Evolutionary conservation across 495 filamentous ascomycete genomes (phyloP), one percentile per base, ranked within the genome.

Genomic region (Trichocladium uniseriatum): DNA sequence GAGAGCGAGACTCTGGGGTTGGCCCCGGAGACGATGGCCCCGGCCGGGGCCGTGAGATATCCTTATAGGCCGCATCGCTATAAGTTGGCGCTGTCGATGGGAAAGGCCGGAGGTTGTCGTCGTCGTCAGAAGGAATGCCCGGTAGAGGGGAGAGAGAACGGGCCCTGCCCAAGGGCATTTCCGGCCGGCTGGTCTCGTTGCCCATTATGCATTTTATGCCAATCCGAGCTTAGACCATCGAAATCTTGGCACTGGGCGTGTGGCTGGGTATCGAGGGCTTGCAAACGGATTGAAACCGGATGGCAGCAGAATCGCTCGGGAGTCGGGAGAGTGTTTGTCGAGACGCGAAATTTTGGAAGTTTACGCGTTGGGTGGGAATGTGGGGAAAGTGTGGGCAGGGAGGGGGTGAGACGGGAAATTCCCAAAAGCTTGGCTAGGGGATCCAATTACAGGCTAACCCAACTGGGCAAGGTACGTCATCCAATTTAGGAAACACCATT

Each of bases 71-170:
- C n/a, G n/a, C n/a, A n/a, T n/a, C n/a, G n/a, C n/a, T n/a, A n/a
- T 27, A 27, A 27, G 24, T 3, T 8, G 52, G 52, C 52, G 49
- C 49, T 11, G 52, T 49, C 5, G 45, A 49, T 13, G 52, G 35
- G 1, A 38, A 14, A 1, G 20, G 31, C 11, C 20, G 44, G 1
- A 20, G 6, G 31, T 38, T 20, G 20, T 46, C 36, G n/a, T 0
- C 16, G 15, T 21, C 46, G 15, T 46, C 51, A 20, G 18, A n/a
- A 2, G 45, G 40, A 15, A 49, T 41, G 40, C 52, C 46, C 0
- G 52, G 52, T 7, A 54, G 52, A 4, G 52, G 52, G 6, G 52
- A 54, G 20, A 45, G 32, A 1, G 52, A 54, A 1, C 52, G 51
- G 1, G 34, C 19, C 18, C 51, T 54, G 24, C 35, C 51, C 9